A percentile compares a stretch with the other conserved stretches of the same genome.
Conservation (phyloP, 352 stramenopile species). For the Phytophthora pluvialis region DNA sequence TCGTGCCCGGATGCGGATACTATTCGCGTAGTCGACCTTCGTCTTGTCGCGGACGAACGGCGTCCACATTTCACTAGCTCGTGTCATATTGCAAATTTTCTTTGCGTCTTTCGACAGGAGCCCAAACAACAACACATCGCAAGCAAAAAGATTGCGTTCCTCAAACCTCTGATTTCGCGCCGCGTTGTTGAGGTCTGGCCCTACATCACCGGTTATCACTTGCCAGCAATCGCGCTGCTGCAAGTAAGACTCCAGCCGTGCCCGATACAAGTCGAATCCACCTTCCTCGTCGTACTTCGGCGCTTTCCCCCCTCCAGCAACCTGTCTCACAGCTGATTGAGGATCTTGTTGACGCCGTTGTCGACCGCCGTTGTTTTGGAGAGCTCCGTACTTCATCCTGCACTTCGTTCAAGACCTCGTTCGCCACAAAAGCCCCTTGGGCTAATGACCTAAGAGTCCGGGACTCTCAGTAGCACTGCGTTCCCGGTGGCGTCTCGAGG, state of each 20-base stretch:
- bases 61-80: conserved; percentile 8
- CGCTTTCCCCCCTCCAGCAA: background rate
- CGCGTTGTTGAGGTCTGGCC: background rate
- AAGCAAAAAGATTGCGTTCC: background rate
- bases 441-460: background rate
- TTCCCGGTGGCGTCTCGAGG: no score
- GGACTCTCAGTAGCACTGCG: no score
- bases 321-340: no score
- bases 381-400: background rate
- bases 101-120: conserved; percentile 2
- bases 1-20: background rate
- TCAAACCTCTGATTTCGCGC: background rate
- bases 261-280: conserved; percentile 11
- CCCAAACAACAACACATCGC: background rate
- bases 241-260: conserved; percentile 1
- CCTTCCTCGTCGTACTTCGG: conserved; percentile 1
- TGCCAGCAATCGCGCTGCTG: conserved; percentile 6
- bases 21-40: background rate
- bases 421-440: background rate
- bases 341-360: no score
- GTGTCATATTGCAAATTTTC: conserved; percentile 4
- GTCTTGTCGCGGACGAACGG: conserved; percentile 2
- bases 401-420: background rate
- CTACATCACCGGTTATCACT: background rate
- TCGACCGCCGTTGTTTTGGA: background rate